Conservation (phyloP, 257 asterid species). For the Solanum microdontum region DNA sequence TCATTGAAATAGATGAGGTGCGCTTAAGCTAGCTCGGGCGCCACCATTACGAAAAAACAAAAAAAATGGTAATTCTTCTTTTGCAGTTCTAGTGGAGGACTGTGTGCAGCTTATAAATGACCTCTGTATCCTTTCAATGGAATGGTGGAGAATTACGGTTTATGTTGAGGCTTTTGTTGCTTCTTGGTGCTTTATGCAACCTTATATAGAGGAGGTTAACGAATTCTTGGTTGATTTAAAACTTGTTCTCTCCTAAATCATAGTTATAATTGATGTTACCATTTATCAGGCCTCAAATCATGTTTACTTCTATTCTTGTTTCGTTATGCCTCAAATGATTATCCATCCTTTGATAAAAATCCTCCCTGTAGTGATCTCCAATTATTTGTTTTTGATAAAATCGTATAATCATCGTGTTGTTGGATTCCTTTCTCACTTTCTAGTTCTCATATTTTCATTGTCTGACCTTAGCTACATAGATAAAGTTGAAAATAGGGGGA, state of each 20-base stretch:
- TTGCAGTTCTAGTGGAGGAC: background rate
- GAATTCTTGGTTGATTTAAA: background rate
- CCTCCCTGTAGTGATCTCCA: background rate
- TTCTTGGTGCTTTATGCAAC: background rate
- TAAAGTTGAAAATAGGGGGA: background rate
- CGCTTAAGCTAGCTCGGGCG: accelerated
- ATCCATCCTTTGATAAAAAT: background rate
- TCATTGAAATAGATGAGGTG: background rate
- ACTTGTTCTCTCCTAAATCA: background rate
- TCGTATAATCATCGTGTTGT: background rate
- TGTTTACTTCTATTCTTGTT: background rate
- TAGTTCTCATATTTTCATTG: background rate
- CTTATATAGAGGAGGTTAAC: background rate
- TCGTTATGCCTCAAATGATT: background rate
- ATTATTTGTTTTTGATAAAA: background rate
- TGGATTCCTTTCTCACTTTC: background rate
- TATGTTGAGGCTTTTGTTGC: background rate
- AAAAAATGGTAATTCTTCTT: background rate
- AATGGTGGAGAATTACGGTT: background rate
- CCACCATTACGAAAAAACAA: background rate
- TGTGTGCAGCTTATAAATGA: background rate
- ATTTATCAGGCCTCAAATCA: background rate
- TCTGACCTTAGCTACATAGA: background rate
- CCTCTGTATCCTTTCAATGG: background rate
- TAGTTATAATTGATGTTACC: background rate